A percentile compares a stretch with the other conserved stretches of the same genome.
These are phyloP conservation scores for Pythium inflatum DNA, from an alignment of 352 stramenopile species.

Conservation along the genomic window DNA sequence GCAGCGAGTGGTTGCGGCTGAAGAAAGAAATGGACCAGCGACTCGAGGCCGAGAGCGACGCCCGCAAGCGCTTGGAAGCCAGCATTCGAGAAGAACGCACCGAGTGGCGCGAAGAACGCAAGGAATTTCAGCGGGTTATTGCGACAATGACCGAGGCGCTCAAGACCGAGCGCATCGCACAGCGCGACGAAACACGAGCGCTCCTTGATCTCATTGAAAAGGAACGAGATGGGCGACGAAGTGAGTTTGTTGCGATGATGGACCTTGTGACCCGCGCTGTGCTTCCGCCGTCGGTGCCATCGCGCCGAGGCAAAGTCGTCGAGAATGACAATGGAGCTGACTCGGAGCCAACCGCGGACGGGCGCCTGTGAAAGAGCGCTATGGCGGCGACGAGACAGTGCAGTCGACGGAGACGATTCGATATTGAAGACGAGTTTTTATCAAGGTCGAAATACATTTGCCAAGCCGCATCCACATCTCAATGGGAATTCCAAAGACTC, in stretches of 20 bases:
- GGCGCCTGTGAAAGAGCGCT: too few species aligned
- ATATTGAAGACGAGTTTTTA: too few species aligned
- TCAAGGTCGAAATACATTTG: too few species aligned
- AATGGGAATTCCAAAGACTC: too few species aligned
- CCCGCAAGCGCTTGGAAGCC: background rate
- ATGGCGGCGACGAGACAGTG: too few species aligned
- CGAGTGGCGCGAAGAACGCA: background rate
- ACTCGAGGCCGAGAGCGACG: background rate
- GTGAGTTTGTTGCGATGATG: conserved; percentile 22
- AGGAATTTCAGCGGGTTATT: background rate
- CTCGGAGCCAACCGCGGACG: too few species aligned
- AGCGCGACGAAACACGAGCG: conserved; percentile 5
- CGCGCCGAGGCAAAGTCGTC: too few species aligned
- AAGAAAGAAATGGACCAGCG: background rate
- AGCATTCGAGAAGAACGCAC: background rate
- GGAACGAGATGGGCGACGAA: conserved; percentile 2
- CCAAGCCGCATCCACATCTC: too few species aligned
- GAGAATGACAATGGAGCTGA: too few species aligned
- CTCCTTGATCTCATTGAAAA: background rate
- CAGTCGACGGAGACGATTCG: too few species aligned
- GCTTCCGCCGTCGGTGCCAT: background rate
- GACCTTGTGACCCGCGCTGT: conserved; percentile 4
- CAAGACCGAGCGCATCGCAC: background rate
- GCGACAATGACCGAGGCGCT: conserved; percentile 5
- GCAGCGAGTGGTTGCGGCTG: background rate